Base-by-base conservation (phyloP, 73 alveolate genomes). In the Stentor roeselii region DNA sequence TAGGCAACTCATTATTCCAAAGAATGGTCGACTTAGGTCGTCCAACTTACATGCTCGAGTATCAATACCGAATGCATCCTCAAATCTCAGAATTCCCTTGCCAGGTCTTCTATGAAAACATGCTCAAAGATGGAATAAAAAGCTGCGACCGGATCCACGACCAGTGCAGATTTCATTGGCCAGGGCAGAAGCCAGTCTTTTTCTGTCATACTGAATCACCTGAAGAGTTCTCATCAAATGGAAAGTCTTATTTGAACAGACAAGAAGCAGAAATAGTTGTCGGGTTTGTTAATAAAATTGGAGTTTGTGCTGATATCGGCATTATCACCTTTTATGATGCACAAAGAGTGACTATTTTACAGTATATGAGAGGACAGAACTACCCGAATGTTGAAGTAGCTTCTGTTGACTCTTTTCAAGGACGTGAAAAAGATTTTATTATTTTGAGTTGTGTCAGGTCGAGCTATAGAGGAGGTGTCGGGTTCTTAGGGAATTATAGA, bases 361-460 rank as follows among this genome's bases (percentile, higher is more conserved):
- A 50, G 6, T 50, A 50, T 50, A 50, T 21, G 21, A 91, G 91
- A 75, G 98, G 93, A 84, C 6, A 21, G 6, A 50, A 21, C 21
- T 6, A 21, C 6, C 21, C 21, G 6, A 50, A 50, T 50, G 90
- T 97, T 15, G 99, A 97, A 91, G 98, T 97, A 6, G 99, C 99
- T 35, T 96, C 99, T 3, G 99, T 98, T 21, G 99, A 98, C 88
- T 91, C 98, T 59, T 98, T 96, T 86, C 98, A 98, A 92, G 99
- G 99, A 50, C 92, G 99, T 92, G 99, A 98, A 87, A 98, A 98
- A 88, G 99, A 96, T 14, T 97, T 96, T 91, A 98, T 98, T 42
- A 94, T 98, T 42, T 90, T 98, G 50, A 95, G 99, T 3, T 95
- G 99, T 89, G 99, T 98, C 32, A 89, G 99, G 86, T 86, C 98